Conservation (phyloP, 2,329 filamentous ascomycete genomes). For the Beauveria brongniartii region DNA sequence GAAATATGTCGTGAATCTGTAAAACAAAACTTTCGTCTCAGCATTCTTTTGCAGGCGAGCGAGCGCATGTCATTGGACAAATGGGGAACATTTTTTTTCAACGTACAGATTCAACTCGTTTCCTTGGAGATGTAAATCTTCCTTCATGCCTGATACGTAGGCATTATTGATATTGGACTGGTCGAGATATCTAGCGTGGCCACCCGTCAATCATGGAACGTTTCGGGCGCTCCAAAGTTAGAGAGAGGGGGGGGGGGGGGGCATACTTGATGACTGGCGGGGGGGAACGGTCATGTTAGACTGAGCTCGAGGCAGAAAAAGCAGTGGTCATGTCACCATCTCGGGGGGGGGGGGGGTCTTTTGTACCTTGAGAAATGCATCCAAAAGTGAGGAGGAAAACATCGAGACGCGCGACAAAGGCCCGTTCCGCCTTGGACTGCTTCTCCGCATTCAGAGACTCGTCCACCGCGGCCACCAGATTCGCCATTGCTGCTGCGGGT, state of each 20-base stretch:
- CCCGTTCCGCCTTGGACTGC: slow-evolving; percentile 7
- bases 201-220: too few relatives aligned
- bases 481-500: background rate
- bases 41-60: background rate
- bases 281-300: background rate
- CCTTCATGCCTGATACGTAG: slow-evolving; percentile 21
- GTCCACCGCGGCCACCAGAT: background rate
- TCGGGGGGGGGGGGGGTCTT: too few relatives aligned
- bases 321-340: too few relatives aligned
- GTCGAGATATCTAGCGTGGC: slow-evolving; percentile 14
- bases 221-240: too few relatives aligned
- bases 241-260: background rate
- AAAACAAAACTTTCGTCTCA: background rate
- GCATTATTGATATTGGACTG: slow-evolving; percentile 21
- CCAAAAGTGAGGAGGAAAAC: slow-evolving; percentile 16
- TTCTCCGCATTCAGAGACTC: slow-evolving; percentile 3
- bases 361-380: slow-evolving; percentile 14
- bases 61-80: background rate
- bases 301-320: background rate
- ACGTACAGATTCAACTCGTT: slow-evolving; percentile 14
- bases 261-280: slow-evolving; percentile 15
- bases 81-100: too few relatives aligned
- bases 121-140: slow-evolving; percentile 14
- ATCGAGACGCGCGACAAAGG: slow-evolving; percentile 12
- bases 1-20: slow-evolving; percentile 37